Evolutionary conservation across 108 stramenopile species (phyloP).

Genomic region (Schizochytrium sp.): DNA sequence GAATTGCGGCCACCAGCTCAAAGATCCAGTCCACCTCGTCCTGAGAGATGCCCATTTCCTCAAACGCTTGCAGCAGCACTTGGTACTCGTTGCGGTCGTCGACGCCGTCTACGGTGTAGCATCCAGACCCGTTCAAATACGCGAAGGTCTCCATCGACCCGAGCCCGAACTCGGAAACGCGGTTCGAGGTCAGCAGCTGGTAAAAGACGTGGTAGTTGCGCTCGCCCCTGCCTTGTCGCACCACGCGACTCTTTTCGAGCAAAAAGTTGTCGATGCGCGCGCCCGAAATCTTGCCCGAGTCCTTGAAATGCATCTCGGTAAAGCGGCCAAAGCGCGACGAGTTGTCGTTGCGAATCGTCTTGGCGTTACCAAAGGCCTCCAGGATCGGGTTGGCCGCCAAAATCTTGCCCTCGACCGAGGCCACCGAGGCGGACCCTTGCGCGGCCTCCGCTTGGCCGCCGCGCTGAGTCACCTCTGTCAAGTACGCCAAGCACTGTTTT

Average conservation of each 20-base stretch:
- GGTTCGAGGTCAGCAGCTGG: conserved; percentile 12
- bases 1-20: conserved; percentile 35
- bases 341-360: conserved; percentile 27
- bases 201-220: conserved; percentile 39
- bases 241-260: conserved; percentile 32
- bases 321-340: background rate
- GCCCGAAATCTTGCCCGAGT: conserved; percentile 21
- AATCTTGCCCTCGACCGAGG: conserved; percentile 21
- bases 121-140: conserved; percentile 32
- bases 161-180: conserved; percentile 17
- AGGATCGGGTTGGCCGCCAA: conserved; percentile 42
- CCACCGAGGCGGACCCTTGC: background rate
- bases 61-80: background rate
- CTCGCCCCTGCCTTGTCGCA: conserved; percentile 51
- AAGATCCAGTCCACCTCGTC: conserved; percentile 23
- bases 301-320: background rate
- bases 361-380: conserved; percentile 37
- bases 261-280: conserved; percentile 40
- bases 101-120: conserved; percentile 36
- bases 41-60: background rate
- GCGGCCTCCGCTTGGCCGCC: background rate
- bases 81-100: conserved; percentile 28
- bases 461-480: conserved; percentile 49
- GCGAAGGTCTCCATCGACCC: conserved; percentile 14
- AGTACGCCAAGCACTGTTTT: conserved; percentile 86